These are phyloP conservation scores for Xylaria acuta DNA, from an alignment of 495 filamentous ascomycete genomes.

Conservation along the genomic window DNA sequence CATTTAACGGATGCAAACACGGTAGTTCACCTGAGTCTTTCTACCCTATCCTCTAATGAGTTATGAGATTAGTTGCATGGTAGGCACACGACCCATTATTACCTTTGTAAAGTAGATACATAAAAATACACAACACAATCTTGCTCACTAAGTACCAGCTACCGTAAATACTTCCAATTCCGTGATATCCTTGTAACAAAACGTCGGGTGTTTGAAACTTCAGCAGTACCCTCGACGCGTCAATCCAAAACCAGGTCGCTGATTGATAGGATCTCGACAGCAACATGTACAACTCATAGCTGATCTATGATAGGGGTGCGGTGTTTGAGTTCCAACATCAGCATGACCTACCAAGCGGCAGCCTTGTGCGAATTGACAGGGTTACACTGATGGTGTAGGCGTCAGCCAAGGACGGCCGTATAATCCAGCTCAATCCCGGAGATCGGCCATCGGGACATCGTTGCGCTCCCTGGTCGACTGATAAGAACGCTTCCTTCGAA, in stretches of 20 bases:
- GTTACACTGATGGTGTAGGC: background rate
- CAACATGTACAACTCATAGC: background rate
- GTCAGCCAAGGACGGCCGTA: background rate
- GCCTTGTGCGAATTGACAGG: background rate
- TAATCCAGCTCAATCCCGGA: background rate
- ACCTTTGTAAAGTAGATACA: background rate
- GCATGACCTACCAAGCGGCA: background rate
- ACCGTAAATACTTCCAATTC: background rate
- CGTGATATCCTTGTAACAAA: background rate
- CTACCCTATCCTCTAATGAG: background rate
- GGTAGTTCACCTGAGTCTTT: background rate
- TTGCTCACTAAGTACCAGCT: background rate
- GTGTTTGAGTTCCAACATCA: background rate
- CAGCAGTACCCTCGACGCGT: background rate
- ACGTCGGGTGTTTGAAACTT: background rate
- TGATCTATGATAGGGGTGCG: background rate
- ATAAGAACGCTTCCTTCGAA: slow-evolving; percentile 5
- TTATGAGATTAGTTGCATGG: background rate
- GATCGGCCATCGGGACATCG: background rate
- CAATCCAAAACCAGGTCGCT: background rate
- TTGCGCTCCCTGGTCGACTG: background rate
- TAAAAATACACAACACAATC: background rate
- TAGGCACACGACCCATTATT: background rate
- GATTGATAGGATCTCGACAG: background rate
- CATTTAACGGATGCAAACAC: background rate